phyloP scores from a whole-genome alignment of 306 rosid genomes.

The Inga laurina region DNA sequence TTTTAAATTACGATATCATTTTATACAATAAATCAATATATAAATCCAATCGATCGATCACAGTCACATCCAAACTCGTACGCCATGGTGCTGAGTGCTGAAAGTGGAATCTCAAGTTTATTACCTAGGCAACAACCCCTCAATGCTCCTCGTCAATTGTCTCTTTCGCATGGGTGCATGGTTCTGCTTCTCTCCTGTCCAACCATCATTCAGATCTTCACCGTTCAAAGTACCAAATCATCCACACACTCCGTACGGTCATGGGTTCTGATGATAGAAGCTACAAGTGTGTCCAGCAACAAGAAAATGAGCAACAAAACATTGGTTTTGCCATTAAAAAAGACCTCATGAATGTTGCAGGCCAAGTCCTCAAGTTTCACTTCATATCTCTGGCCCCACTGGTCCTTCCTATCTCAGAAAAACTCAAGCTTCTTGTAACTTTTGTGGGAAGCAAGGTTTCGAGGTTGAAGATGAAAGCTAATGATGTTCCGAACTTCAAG shows the following conservation, averaged over 20 bases:
- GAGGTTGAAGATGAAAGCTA: background rate
- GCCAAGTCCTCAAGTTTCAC: slow-evolving; percentile 12
- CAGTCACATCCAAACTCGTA: too few species aligned
- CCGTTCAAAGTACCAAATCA: background rate
- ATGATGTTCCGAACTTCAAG: slow-evolving; percentile 29
- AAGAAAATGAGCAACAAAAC: slow-evolving; percentile 14
- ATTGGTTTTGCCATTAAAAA: slow-evolving; percentile 29
- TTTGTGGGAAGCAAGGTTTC: slow-evolving; percentile 11
- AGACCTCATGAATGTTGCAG: slow-evolving; percentile 6
- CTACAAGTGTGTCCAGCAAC: slow-evolving; percentile 18
- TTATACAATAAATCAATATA: too few species aligned
- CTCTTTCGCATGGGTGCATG: too few species aligned
- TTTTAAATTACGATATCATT: too few species aligned
- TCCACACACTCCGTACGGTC: slow-evolving; percentile 16
- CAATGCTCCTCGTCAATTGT: too few species aligned
- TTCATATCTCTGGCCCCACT: slow-evolving; percentile 20
- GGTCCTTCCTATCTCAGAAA: background rate
- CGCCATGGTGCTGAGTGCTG: too few species aligned
- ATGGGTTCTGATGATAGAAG: slow-evolving; percentile 13
- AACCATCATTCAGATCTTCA: too few species aligned
- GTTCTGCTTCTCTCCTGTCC: too few species aligned
- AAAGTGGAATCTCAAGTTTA: too few species aligned
- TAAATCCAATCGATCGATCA: too few species aligned
- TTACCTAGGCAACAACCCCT: too few species aligned
- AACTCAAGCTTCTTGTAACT: background rate